These are phyloP conservation scores for Coniferiporia sulphurascens DNA, from an alignment of 1,284 basidiomycete species.

Conservation along the genomic window DNA sequence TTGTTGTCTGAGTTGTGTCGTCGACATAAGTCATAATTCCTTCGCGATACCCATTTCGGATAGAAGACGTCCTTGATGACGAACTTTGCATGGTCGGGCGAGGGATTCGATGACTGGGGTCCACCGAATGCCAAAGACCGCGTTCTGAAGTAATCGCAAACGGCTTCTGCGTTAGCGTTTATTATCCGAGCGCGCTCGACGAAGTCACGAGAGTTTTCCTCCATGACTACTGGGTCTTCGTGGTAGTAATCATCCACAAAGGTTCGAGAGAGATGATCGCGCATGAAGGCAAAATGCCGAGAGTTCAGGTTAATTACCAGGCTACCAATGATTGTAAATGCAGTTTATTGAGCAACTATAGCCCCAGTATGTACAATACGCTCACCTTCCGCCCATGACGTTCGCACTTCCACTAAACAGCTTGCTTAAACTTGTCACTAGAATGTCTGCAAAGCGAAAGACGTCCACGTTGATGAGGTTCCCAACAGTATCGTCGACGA, in stretches of 20 bases:
- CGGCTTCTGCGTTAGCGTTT: conserved; percentile 77
- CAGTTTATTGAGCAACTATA: background rate
- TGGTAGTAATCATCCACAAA: conserved; percentile 77
- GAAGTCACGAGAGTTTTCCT: conserved; percentile 96
- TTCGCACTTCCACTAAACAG: conserved; percentile 81
- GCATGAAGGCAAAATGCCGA: conserved; percentile 58
- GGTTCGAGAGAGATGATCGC: too few relatives aligned
- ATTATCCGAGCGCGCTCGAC: conserved; percentile 69
- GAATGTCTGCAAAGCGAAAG: conserved; percentile 83
- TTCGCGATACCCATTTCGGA: conserved; percentile 76
- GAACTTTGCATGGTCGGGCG: conserved; percentile 33
- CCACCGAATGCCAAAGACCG: conserved; percentile 28
- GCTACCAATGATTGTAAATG: conserved; percentile 34
- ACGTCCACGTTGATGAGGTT: conserved; percentile 84
- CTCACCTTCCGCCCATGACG: conserved; percentile 38
- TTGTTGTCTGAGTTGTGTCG: conserved; percentile 43
- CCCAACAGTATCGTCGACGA: conserved; percentile 90
- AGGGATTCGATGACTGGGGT: conserved; percentile 30
- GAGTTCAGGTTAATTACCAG: conserved; percentile 83
- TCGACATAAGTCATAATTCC: conserved; percentile 71
- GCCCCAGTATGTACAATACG: background rate
- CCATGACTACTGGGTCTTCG: conserved; percentile 95
- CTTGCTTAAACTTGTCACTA: conserved; percentile 93
- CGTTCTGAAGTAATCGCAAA: conserved; percentile 69
- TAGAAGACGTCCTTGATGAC: conserved; percentile 86